Conservation (phyloP, 2,329 filamentous ascomycete species). For the Trichoderma simmonsii region DNA sequence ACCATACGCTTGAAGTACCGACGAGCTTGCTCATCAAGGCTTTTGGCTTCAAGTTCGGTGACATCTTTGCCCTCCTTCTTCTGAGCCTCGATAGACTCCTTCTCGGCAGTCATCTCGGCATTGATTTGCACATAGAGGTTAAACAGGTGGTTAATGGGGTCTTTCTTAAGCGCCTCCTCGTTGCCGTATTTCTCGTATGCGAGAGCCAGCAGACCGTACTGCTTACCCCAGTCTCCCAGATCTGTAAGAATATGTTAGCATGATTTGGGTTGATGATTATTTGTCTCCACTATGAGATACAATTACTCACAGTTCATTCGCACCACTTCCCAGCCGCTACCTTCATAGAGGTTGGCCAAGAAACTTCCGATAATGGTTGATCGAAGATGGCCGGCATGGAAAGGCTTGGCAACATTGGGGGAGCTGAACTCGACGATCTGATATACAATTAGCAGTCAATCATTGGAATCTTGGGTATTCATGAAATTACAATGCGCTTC, state of each 20-base stretch:
- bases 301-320: slow-evolving; percentile 57
- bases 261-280: background rate
- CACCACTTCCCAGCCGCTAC: slow-evolving; percentile 68
- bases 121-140: slow-evolving; percentile 81
- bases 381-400: slow-evolving; percentile 74
- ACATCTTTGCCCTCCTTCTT: slow-evolving; percentile 53
- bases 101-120: slow-evolving; percentile 62
- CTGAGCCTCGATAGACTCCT: slow-evolving; percentile 59
- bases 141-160: slow-evolving; percentile 79
- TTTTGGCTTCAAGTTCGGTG: slow-evolving; percentile 47
- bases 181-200: slow-evolving; percentile 73
- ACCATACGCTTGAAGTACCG: slow-evolving; percentile 66
- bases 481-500: slow-evolving; percentile 51
- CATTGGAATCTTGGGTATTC: background rate
- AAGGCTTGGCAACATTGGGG: slow-evolving; percentile 83
- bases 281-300: background rate
- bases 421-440: slow-evolving; percentile 76
- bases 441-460: background rate
- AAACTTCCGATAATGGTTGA: slow-evolving; percentile 79
- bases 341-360: slow-evolving; percentile 67
- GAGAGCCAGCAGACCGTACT: slow-evolving; percentile 69
- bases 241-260: slow-evolving; percentile 39
- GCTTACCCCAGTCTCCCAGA: slow-evolving; percentile 78
- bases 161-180: slow-evolving; percentile 65
- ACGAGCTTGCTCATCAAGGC: slow-evolving; percentile 71